phyloP scores from a whole-genome alignment of 768 basidiomycete genomes.

The Lactarius sanguifluus region DNA sequence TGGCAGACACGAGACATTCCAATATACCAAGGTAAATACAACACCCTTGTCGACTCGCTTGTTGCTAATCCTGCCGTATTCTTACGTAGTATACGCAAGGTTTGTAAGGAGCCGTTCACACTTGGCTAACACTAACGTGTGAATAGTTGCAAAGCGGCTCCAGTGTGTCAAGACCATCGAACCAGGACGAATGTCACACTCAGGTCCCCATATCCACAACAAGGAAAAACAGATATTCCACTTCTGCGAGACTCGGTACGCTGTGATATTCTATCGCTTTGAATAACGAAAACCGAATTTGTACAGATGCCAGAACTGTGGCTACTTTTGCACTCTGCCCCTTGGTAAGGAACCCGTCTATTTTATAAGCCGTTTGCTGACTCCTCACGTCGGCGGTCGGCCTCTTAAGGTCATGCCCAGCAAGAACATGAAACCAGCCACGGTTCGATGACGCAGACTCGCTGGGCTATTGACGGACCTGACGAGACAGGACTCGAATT shows the following conservation, averaged over 20 bases:
- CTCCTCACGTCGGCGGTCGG: neutral
- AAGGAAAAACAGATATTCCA: slow-evolving; percentile 49
- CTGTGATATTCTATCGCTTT: neutral
- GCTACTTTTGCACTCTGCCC: slow-evolving; percentile 59
- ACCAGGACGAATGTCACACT: slow-evolving; percentile 43
- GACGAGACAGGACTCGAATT: slow-evolving; percentile 52
- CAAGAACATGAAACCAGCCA: slow-evolving; percentile 62
- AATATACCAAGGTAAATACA: slow-evolving; percentile 57
- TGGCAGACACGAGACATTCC: slow-evolving; percentile 57
- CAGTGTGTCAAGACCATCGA: slow-evolving; percentile 50
- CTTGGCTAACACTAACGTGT: too few relatives aligned
- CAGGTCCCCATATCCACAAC: slow-evolving; percentile 50
- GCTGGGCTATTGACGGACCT: slow-evolving; percentile 57
- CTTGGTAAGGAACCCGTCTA: slow-evolving; percentile 40
- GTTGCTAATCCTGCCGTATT: neutral
- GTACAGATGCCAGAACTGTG: slow-evolving; percentile 53
- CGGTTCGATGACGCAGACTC: slow-evolving; percentile 59
- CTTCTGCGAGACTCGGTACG: slow-evolving; percentile 52
- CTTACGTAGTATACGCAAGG: slow-evolving; percentile 55
- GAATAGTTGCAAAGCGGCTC: slow-evolving; percentile 53
- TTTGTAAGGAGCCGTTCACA: slow-evolving; percentile 31
- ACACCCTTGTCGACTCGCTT: neutral
- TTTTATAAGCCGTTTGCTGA: neutral
- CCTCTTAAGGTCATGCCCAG: slow-evolving; percentile 51
- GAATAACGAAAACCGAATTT: neutral